Evolutionary conservation across 441 rosid genomes (phyloP).

Genomic region (Euphorbia corollata): DNA sequence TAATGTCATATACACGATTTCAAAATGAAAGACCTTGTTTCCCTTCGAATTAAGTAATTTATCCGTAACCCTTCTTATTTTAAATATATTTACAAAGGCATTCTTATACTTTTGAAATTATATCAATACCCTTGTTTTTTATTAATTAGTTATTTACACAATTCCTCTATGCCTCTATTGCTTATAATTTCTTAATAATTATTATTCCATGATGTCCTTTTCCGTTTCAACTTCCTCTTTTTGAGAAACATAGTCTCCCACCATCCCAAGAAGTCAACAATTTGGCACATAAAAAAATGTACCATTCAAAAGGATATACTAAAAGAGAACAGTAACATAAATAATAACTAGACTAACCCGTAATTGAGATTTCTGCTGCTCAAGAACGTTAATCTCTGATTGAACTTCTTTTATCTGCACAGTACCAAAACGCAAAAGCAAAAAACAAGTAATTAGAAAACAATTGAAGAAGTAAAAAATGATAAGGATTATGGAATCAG

Average conservation of each 20-base stretch:
- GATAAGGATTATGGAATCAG: too few relatives aligned
- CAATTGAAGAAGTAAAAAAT: background rate
- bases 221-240: background rate
- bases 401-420: slow-evolving; percentile 61
- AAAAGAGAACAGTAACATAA: slow-evolving; percentile 1
- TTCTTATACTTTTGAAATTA: too few relatives aligned
- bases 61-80: background rate
- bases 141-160: background rate
- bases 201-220: background rate
- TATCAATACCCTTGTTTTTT: background rate
- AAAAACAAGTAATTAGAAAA: background rate
- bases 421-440: slow-evolving; percentile 10
- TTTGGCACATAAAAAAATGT: background rate
- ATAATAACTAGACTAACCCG: slow-evolving; percentile 40
- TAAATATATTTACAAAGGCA: background rate
- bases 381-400: slow-evolving; percentile 45
- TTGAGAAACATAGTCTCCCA: background rate
- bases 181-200: background rate
- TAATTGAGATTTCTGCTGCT: slow-evolving; percentile 40
- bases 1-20: background rate
- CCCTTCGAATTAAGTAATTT: background rate
- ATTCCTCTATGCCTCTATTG: background rate
- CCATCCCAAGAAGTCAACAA: background rate
- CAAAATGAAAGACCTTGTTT: background rate
- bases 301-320: background rate